Evolutionary conservation across 2,329 filamentous ascomycete species (phyloP), one percentile per base, ranked within the genome.

Genomic region (Hirsutella rhossiliensis): DNA sequence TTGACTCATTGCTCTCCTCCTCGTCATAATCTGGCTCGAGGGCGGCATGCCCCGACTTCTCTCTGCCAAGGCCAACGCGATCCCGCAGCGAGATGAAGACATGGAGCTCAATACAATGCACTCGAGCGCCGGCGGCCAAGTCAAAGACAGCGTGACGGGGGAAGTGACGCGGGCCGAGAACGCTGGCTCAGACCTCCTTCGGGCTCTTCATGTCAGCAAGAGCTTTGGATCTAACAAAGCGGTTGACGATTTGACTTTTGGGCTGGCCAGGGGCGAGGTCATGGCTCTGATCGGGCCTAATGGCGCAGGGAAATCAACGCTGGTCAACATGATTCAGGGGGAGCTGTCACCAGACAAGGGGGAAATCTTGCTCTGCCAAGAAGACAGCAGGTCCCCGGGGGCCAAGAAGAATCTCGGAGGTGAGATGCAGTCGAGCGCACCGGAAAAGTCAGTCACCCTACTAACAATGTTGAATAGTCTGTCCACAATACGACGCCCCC

Each of bases 271-370:
- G 44, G 80, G 83, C 43, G 81, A 92, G 57, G 82, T 90, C 0
- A 90, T 90, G 59, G 86, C 86, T 0, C 70, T 94, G 0, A 72
- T 94, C 2, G 87, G 87, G 0, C 86, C 87, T 6, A 94, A 94
- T 56, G 87, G 87, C 12, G 87, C 87, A 1, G 87, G 87, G 43
- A 94, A 95, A 56, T 85, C 80, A 0, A 92, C 86, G 0, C 88
- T 83, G 1, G 90, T 94, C 54, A 84, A 80, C 8, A 67, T 94
- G 41, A 86, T 95, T 52, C 77, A 87, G 50, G 86, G 86, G 15
- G 87, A 94, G 54, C 72, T 88, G 23, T 74, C 77, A 36, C 84
- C 87, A 0, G 76, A 74, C 30, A 61, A 63, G 27, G 74, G 76
- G 44, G 71, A 73, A n/a, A 83, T 85, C 23, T 80, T 87, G 40